Base-by-base conservation (phyloP, 352 stramenopile species). In the Pythium dissimile region DNA sequence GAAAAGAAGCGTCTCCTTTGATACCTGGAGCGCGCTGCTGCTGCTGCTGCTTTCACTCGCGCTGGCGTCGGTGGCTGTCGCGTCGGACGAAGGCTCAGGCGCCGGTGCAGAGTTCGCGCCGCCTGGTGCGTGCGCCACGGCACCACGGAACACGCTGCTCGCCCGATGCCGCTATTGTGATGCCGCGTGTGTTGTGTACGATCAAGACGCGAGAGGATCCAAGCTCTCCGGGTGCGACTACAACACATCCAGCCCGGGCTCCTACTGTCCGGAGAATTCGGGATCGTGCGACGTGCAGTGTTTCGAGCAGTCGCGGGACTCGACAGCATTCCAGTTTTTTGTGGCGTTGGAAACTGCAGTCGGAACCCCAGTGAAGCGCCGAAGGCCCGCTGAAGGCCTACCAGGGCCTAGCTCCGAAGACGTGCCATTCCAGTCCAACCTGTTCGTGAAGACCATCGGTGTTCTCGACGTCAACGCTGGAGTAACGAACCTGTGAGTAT, bases 401-500 rank as follows among this genome's bases (percentile, higher is more conserved):
- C 9, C 35, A 16, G 16, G 9, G 51, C 24, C 24, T 20, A 38
- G n/a, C 6, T 26, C 44, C 3, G 24, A 51, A 2, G 24, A 32
- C 37, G 39, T 31, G 26, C 51, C 51, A 11, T 59, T 21, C 5
- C 38, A 59, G 39, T 47, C 32, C 26, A 59, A 59, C 27, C 20
- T 26, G 7, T 59, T 50, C 23, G 37, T 59, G 51, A n/a, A 32
- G 5, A 10, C 34, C 2, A 42, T 59, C 37, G 51, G 38, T 5
- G 26, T 9, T 16, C 39, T 59, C 9, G 27, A 35, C 2, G 13
- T 59, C 9, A 9, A 37, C 2, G 20, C 38, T 6, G 24, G 21
- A 3, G 28, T 59, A 6, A 59, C 51, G 20, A 59, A 27, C 3
- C 5, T 59, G 51, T 59, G 21, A 24, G 51, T 59, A n/a, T n/a